phyloP scores from a whole-genome alignment of 495 filamentous ascomycete species.

The Hyaloscypha finlandica region DNA sequence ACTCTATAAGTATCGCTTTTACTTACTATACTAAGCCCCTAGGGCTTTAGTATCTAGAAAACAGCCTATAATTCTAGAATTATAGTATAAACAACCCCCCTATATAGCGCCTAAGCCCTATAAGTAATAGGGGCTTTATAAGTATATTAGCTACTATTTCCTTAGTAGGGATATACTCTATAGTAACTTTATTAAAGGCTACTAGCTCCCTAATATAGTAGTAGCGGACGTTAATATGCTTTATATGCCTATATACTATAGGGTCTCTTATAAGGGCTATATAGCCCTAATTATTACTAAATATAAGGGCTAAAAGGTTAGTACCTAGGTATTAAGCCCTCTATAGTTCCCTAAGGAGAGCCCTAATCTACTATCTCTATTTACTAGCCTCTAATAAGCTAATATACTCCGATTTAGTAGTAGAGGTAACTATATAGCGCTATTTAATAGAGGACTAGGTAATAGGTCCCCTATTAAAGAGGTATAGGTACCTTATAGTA shows the following conservation, averaged over 20 bases:
- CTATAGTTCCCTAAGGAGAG: slow-evolving; percentile 1
- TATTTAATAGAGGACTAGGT: background rate
- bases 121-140: slow-evolving; percentile 8
- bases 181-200: slow-evolving; percentile 2
- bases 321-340: slow-evolving; percentile 5
- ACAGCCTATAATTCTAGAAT: too few relatives aligned
- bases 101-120: too few relatives aligned
- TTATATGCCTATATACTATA: slow-evolving; percentile 1
- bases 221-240: slow-evolving; percentile 8
- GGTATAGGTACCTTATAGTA: background rate
- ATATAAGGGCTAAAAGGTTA: background rate
- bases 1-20: too few relatives aligned
- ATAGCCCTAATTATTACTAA: background rate
- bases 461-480: background rate
- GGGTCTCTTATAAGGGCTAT: slow-evolving; percentile 9
- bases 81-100: too few relatives aligned
- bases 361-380: slow-evolving; percentile 4
- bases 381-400: slow-evolving; percentile 1
- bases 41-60: too few relatives aligned
- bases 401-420: slow-evolving; percentile 13
- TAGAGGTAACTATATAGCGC: background rate
- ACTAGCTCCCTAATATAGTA: background rate
- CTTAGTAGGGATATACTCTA: slow-evolving; percentile 8
- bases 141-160: slow-evolving; percentile 17
- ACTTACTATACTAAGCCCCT: too few relatives aligned